Conservation (phyloP, 2,329 filamentous ascomycete species). For the Malbranchea zuffiana region DNA sequence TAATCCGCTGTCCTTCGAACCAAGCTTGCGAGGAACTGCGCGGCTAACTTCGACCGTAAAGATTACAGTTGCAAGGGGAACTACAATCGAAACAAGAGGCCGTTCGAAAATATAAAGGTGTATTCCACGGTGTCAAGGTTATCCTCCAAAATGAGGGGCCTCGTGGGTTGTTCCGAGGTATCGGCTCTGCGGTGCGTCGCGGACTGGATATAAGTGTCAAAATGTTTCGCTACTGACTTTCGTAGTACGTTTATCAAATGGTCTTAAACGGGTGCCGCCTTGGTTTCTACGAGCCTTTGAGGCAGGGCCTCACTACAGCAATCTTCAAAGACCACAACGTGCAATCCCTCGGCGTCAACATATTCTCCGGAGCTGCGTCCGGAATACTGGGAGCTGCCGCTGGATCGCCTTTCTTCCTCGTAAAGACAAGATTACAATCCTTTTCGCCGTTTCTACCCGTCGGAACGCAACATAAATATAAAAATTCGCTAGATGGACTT, state of each 20-base stretch:
- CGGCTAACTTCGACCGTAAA: conserved; percentile 26
- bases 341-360: conserved; percentile 82
- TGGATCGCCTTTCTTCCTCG: conserved; percentile 91
- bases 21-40: not conserved
- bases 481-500: conserved; percentile 73
- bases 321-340: conserved; percentile 61
- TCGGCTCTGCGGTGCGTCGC: conserved; percentile 61
- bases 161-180: conserved; percentile 72
- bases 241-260: conserved; percentile 82
- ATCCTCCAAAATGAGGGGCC: conserved; percentile 86
- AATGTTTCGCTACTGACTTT: not conserved
- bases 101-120: conserved; percentile 78
- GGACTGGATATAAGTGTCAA: not conserved
- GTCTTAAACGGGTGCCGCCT: conserved; percentile 92
- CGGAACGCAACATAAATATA: conserved; percentile 91
- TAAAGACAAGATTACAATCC: conserved; percentile 92
- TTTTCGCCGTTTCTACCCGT: conserved; percentile 87
- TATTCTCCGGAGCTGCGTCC: conserved; percentile 80
- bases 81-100: conserved; percentile 77
- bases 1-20: conserved; percentile 8
- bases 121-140: conserved; percentile 79
- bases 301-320: conserved; percentile 55
- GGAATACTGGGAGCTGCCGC: conserved; percentile 86
- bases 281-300: conserved; percentile 94
- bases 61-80: conserved; percentile 93